Evolutionary conservation across 164 flowering plant genomes (phyloP), one percentile per base, ranked within the genome.

Genomic region (Buxus sempervirens): DNA sequence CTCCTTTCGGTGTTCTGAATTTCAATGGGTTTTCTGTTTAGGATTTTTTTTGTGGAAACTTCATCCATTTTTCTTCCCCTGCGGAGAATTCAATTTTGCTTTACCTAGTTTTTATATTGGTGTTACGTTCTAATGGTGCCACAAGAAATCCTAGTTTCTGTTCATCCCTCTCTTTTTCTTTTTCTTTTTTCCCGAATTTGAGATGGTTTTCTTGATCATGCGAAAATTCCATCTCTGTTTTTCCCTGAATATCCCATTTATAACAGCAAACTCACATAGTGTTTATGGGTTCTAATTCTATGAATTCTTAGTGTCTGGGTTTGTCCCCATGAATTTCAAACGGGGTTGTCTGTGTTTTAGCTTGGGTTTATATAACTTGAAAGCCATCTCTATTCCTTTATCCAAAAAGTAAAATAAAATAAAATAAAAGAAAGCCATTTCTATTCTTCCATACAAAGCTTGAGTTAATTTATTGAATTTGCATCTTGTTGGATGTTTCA

Each of bases 371-470:
- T 23, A 24, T 26, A 32, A 3, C 38, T 32, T 32, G 5, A 60
- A 38, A 48, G 45, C 54, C 55, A 54, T 0, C 20, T 72, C 13
- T 26, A 38, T 1, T 67, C 54, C 67, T 67, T 21, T 57, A 15
- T 19, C n/a, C n/a, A 10, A 36, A 36, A n/a, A n/a, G n/a, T n/a
- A n/a, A n/a, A n/a, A n/a, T n/a, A n/a, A n/a, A n/a, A n/a, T n/a
- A n/a, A n/a, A n/a, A n/a, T n/a, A n/a, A n/a, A n/a, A n/a, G n/a
- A 59, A 38, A 48, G 45, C 54, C 55, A 54, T 0, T n/a, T 72
- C 13, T 26, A 38, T 1, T 67, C 54, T 72, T 67, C 26, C 62
- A 15, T 19, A n/a, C n/a, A 10, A 36, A 36, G 49, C 32, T 24
- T 67, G 8, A 9, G 28, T 1, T 68, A 15, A 41, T 1, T 12